Evolutionary conservation across 2,329 filamentous ascomycete species (phyloP).

Genomic region (Pseudopyricularia javanii): DNA sequence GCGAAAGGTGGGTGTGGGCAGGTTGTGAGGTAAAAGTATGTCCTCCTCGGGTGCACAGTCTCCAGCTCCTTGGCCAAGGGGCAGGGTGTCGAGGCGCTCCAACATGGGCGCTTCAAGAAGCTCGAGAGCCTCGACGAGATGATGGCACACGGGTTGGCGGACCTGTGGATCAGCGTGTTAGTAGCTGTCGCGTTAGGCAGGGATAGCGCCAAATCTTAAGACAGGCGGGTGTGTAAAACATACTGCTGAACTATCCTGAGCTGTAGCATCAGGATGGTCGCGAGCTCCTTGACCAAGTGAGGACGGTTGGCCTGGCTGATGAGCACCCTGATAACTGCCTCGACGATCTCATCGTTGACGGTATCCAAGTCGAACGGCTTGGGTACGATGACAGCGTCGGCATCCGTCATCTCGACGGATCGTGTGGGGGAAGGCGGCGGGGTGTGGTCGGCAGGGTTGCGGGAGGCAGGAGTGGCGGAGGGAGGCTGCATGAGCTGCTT

Average conservation of each 20-base stretch:
- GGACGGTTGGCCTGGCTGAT: conserved; percentile 85
- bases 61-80: conserved; percentile 89
- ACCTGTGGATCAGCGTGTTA: conserved; percentile 41
- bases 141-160: conserved; percentile 88
- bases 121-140: conserved; percentile 84
- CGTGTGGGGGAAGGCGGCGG: conserved; percentile 63
- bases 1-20: conserved; percentile 72
- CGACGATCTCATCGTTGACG: conserved; percentile 92
- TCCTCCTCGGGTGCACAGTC: conserved; percentile 81
- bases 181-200: not conserved
- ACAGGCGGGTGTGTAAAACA: conserved; percentile 23
- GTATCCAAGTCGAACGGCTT: conserved; percentile 63
- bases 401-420: conserved; percentile 27
- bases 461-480: conserved; percentile 17
- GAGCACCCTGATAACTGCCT: conserved; percentile 77
- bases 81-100: conserved; percentile 68
- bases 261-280: conserved; percentile 61
- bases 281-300: conserved; percentile 89
- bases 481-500: conserved; percentile 12
- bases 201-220: no score
- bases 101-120: conserved; percentile 77
- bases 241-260: conserved; percentile 87
- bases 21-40: conserved; percentile 95
- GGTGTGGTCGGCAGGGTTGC: conserved; percentile 45
- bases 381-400: conserved; percentile 16